Evolutionary conservation across 2,329 filamentous ascomycete species (phyloP), one percentile per base, ranked within the genome.

Genomic region (Pseudogymnoascus sp.): DNA sequence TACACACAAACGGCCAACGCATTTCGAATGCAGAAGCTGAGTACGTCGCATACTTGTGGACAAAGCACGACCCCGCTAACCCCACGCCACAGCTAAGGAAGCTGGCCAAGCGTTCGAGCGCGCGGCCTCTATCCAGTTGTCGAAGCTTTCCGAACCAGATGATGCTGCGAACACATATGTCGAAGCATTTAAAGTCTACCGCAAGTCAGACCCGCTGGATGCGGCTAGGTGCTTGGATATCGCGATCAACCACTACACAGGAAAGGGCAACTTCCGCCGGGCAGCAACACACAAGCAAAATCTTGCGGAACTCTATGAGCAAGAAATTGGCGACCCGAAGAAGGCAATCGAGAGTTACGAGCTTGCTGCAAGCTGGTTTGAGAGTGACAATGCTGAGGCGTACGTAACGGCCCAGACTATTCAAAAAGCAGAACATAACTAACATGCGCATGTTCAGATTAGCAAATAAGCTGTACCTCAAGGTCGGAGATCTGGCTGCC

Each of bases 181-280:
- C 70, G 92, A 97, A 74, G 94, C 94, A 59, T 97, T 92, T 83
- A 97, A 97, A 79, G 88, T 91, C 63, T 97, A 97, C 78, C 84
- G 88, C 70, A 95, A 92, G 76, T 86, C 89, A 60, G 86, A 90
- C 69, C 92, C 92, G 18, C 81, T 90, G 71, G 88, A 93, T 70
- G 93, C 92, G 14, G 90, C 88, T 43, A 81, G 90, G 64, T 92
- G 90, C 70, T 79, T 97, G 61, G 85, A 91, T 66, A 78, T 86
- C 66, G 89, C 92, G 39, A 91, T 97, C 72, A 80, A 86, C 62
- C 89, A 94, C 73, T 97, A 96, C 76, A 93, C 90, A 68, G 77
- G 84, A 67, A 92, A 92, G 76, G 92, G 92, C 64, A 96, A 96
- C 75, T 92, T 96, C 76, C 84, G 92, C 67, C 84, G 93, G 61